Evolutionary conservation across 2,329 filamentous ascomycete genomes (phyloP).

Genomic region (Xylaria sp.): DNA sequence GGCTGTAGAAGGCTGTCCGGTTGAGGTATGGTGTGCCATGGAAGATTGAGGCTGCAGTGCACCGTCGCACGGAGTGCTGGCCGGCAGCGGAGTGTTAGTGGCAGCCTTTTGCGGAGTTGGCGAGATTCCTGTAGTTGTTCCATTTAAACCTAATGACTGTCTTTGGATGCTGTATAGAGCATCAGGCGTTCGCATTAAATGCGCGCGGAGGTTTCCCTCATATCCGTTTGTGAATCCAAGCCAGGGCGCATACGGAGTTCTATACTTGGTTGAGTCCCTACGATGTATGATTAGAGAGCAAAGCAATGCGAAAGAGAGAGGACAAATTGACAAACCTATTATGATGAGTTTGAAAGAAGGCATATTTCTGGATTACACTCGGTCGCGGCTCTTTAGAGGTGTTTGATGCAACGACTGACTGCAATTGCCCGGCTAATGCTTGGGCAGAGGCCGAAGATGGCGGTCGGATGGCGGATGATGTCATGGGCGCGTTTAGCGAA

Average conservation of each 20-base stretch:
- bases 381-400: constrained; percentile 42
- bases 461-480: constrained; percentile 52
- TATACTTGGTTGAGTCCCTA: constrained; percentile 66
- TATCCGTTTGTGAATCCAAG: constrained; percentile 72
- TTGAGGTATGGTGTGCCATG: constrained; percentile 7
- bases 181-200: constrained; percentile 57
- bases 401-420: constrained; percentile 41
- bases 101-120: constrained; percentile 37
- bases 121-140: constrained; percentile 27
- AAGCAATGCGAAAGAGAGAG: constrained; percentile 35
- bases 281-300: constrained; percentile 36
- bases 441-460: constrained; percentile 51
- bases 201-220: constrained; percentile 62
- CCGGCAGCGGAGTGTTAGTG: constrained; percentile 22
- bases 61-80: constrained; percentile 1
- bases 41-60: constrained; percentile 11
- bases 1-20: constrained; percentile 15
- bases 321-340: constrained; percentile 61
- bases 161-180: constrained; percentile 50
- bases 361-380: constrained; percentile 64
- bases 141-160: constrained; percentile 41
- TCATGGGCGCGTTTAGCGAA: constrained; percentile 51
- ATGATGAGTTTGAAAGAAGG: constrained; percentile 69
- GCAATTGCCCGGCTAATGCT: constrained; percentile 44
- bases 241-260: constrained; percentile 67